A percentile compares a stretch with the other conserved stretches of the same genome.
Evolutionary conservation across 768 basidiomycete species (phyloP).

Genomic region (Hydnomerulius pinastri): DNA sequence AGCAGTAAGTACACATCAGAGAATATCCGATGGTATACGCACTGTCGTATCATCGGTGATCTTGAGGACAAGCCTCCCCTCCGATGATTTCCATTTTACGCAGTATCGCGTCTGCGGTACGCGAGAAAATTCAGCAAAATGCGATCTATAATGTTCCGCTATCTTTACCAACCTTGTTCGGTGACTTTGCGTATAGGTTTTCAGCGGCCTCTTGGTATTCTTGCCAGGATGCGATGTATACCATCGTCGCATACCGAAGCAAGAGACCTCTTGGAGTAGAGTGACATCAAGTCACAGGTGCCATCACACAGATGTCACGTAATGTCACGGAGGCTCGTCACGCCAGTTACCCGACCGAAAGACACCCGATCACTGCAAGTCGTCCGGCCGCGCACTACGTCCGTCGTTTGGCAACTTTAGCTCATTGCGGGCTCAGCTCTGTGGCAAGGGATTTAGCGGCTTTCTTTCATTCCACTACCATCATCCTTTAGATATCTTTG

Average conservation of each 20-base stretch:
- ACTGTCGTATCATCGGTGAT: constrained; percentile 91
- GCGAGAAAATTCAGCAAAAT: background rate
- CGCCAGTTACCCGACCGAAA: too few relatives aligned
- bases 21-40: constrained; percentile 33
- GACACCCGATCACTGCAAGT: too few relatives aligned
- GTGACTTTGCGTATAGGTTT: constrained; percentile 77
- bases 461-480: constrained; percentile 1
- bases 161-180: constrained; percentile 60
- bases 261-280: background rate
- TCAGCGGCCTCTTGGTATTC: constrained; percentile 90
- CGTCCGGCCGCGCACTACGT: background rate
- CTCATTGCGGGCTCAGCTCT: background rate
- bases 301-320: constrained; percentile 5
- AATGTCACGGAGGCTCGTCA: background rate
- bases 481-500: background rate
- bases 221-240: constrained; percentile 89
- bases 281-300: constrained; percentile 21
- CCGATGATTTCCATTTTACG: constrained; percentile 87
- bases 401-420: constrained; percentile 1
- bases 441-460: background rate
- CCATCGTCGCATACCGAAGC: constrained; percentile 60
- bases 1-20: background rate
- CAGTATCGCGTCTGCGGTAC: constrained; percentile 76
- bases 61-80: constrained; percentile 89
- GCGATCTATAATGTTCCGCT: background rate